phyloP scores from a whole-genome alignment of 2,329 filamentous ascomycete genomes.

The Acarospora socialis region DNA sequence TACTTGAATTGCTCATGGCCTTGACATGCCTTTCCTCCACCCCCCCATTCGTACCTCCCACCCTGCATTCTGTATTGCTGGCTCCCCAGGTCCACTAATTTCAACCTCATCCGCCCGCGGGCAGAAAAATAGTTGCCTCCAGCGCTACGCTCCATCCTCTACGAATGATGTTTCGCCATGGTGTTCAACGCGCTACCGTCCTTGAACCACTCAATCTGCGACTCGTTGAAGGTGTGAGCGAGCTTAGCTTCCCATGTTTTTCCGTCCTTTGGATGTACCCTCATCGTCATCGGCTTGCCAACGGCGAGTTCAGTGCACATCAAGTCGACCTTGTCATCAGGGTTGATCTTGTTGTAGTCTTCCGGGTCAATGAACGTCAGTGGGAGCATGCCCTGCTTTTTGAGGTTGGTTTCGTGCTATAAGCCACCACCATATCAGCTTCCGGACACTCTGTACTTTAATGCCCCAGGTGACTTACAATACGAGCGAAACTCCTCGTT shows the following conservation, averaged over 20 bases:
- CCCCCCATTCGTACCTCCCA: too few relatives aligned
- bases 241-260: conserved; percentile 68
- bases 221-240: conserved; percentile 93
- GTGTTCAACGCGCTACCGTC: conserved; percentile 96
- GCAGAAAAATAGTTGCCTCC: too few relatives aligned
- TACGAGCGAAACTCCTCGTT: conserved; percentile 89
- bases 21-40: too few relatives aligned
- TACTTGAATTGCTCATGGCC: too few relatives aligned
- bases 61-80: too few relatives aligned
- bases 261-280: conserved; percentile 82
- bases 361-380: conserved; percentile 87
- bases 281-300: conserved; percentile 83
- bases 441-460: background rate
- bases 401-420: conserved; percentile 95
- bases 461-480: conserved; percentile 35
- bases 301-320: conserved; percentile 78
- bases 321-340: conserved; percentile 84
- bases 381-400: conserved; percentile 99
- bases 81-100: too few relatives aligned
- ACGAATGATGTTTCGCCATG: conserved; percentile 63
- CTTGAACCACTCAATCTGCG: conserved; percentile 98
- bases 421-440: conserved; percentile 8
- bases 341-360: conserved; percentile 94
- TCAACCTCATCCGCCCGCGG: too few relatives aligned
- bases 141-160: conserved; percentile 14